Evolutionary conservation across 257 asterid genomes (phyloP), one percentile per base, ranked within the genome.

Genomic region (Thymus quinquecostatus): DNA sequence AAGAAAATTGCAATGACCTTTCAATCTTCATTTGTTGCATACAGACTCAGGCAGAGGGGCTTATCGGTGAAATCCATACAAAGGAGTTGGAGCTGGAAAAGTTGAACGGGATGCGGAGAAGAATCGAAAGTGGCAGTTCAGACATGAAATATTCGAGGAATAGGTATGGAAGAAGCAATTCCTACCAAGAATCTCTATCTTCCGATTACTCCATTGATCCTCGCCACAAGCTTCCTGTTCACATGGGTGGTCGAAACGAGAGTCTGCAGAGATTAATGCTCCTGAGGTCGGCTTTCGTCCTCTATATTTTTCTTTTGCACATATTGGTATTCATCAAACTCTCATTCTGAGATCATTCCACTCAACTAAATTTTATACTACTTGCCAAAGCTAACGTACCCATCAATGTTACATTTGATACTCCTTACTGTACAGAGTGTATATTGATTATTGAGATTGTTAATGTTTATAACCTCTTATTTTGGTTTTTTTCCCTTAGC

Each of bases 21-120:
- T 47, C 21, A 32, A 30, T 53, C 14, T 51, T 57, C 65, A 74
- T 62, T 45, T 68, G 60, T 78, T 71, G 67, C 64, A 44, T 82
- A 56, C 69, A 95, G 98, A 86, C 87, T 70, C 99, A 92, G 65
- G 99, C 97, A 36, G 98, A 95, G 80, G 89, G 88, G 48, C 87
- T 95, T 30, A 77, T 78, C 27, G 49, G 72, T 66, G 96, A 92
- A 80, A 87, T 88, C 67, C 97, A 83, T 74, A 64, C 68, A 27
- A 82, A 81, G 81, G 98, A 89, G 80, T 78, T 80, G 89, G 96
- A 94, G 77, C 80, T 94, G 70, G 98, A 89, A 80, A 92, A 84
- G 74, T 63, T 88, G 65, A 89, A 86, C 50, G 95, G 88, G 53
- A 60, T 82, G 66, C 84, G 86, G 82, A 79, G 80, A 82, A 84